Percentiles rank a stretch among this genome's conserved stretches.
Evolutionary conservation across 352 stramenopile species (phyloP).

Genomic region (Globisporangium irregulare): DNA sequence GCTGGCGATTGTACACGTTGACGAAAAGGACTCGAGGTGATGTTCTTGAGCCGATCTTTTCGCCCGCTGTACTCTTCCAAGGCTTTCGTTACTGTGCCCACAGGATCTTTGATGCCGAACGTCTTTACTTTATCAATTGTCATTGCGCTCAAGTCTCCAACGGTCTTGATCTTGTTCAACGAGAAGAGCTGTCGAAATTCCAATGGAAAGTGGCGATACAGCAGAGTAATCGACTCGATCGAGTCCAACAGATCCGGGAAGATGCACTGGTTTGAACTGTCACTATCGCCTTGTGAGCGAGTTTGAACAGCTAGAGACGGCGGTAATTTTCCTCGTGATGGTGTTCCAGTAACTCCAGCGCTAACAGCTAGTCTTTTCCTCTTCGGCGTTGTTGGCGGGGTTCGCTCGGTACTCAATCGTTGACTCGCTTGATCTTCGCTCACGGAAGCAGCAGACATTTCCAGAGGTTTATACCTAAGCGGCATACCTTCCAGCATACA

Average conservation of each 20-base stretch:
- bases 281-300: background rate
- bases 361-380: background rate
- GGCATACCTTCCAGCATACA: constrained; percentile 11
- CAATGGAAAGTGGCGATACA: constrained; percentile 55
- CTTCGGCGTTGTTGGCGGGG: constrained; percentile 9
- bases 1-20: constrained; percentile 21
- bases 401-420: background rate
- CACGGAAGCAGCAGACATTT: background rate
- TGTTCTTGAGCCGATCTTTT: constrained; percentile 33
- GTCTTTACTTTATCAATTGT: constrained; percentile 44
- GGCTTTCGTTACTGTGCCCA: constrained; percentile 46
- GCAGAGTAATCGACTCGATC: constrained; percentile 40
- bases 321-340: background rate
- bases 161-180: constrained; percentile 68
- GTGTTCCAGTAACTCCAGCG: background rate
- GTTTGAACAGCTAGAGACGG: background rate
- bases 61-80: constrained; percentile 51
- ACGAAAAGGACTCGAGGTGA: constrained; percentile 39
- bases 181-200: constrained; percentile 52
- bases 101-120: constrained; percentile 60
- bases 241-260: constrained; percentile 47
- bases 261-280: constrained; percentile 25
- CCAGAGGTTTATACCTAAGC: background rate
- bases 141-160: constrained; percentile 62
- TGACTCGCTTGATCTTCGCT: background rate